These are phyloP conservation scores for Zychaea mexicana DNA, from an alignment of 371 early-diverging fungal species.

Conservation along the genomic window DNA sequence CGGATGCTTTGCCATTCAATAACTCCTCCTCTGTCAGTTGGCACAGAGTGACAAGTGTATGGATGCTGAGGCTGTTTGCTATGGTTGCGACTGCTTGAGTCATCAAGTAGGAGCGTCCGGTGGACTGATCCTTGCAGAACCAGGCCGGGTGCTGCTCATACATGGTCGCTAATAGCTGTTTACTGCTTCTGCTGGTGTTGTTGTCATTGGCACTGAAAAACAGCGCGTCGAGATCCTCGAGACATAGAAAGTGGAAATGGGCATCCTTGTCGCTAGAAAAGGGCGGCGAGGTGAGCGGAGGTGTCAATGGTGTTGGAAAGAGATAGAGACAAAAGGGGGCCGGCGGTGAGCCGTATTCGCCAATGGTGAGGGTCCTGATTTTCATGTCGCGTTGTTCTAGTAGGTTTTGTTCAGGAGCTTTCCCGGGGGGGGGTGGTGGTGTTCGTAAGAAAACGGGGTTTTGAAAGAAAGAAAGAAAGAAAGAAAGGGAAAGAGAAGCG, in stretches of 20 bases:
- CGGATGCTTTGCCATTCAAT: background rate
- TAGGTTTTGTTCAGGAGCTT: background rate
- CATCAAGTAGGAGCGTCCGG: slow-evolving; percentile 19
- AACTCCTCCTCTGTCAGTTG: slow-evolving; percentile 14
- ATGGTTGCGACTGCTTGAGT: slow-evolving; percentile 15
- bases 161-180: background rate
- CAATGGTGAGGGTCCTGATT: slow-evolving; percentile 15
- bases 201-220: slow-evolving; percentile 8
- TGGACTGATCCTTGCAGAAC: slow-evolving; percentile 22
- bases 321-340: slow-evolving; percentile 18
- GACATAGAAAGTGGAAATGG: slow-evolving; percentile 14
- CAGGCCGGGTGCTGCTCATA: slow-evolving; percentile 18
- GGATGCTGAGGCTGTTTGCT: slow-evolving; percentile 9
- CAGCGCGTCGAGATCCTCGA: slow-evolving; percentile 20
- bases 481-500: slow-evolving; percentile 1
- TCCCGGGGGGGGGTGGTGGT: background rate
- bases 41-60: slow-evolving; percentile 16
- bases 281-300: slow-evolving; percentile 18
- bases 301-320: slow-evolving; percentile 27
- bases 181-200: background rate
- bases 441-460: background rate
- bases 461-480: background rate
- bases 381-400: slow-evolving; percentile 8
- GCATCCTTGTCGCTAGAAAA: background rate
- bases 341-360: slow-evolving; percentile 21